phyloP scores from a whole-genome alignment of 163 green algal species.

The Prototheca wickerhamii region DNA sequence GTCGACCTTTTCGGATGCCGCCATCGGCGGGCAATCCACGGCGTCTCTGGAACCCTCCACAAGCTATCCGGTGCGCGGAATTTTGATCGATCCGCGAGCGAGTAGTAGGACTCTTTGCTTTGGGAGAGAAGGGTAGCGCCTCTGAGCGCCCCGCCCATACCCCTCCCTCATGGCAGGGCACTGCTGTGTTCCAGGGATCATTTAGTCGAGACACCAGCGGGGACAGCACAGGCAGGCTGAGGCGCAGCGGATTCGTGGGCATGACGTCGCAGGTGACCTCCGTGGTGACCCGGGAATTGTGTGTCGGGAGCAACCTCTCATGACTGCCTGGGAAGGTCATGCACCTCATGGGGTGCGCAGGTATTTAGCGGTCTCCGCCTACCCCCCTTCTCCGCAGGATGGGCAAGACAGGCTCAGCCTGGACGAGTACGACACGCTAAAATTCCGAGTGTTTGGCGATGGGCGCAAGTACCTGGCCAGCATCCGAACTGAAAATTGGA shows the following conservation, averaged over 20 bases:
- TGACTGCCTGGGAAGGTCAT: no score
- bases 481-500: constrained; percentile 57
- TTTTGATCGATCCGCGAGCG: no score
- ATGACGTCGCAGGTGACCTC: constrained; percentile 17
- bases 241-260: constrained; percentile 46
- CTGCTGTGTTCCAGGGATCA: constrained; percentile 25
- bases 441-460: constrained; percentile 44
- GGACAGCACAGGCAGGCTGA: constrained; percentile 16
- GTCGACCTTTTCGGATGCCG: constrained; percentile 35
- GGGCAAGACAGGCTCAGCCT: constrained; percentile 23
- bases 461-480: constrained; percentile 55
- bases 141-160: no score
- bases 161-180: constrained; percentile 13
- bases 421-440: constrained; percentile 41
- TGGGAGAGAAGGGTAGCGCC: no score
- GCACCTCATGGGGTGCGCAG: no score
- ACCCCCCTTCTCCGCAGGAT: no score
- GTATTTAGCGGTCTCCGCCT: no score
- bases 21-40: constrained; percentile 33
- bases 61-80: neutral
- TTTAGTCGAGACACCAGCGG: constrained; percentile 18
- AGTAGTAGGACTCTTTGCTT: no score
- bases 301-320: no score
- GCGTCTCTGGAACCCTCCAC: constrained; percentile 13
- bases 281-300: no score